phyloP scores from a whole-genome alignment of 805 yeast species.

The Cyberlindnera mississippiensis region DNA sequence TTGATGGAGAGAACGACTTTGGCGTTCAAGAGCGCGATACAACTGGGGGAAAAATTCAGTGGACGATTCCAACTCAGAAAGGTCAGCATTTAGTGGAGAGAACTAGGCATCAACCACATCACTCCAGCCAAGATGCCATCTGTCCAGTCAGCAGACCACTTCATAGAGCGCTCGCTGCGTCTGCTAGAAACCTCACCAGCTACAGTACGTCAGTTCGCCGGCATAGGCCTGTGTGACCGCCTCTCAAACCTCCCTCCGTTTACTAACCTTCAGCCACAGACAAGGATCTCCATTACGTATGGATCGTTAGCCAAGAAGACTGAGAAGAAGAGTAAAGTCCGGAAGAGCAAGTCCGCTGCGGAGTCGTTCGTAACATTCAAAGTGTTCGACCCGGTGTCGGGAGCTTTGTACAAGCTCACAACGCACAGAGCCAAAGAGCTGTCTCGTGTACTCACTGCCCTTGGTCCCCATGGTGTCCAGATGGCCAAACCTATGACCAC shows the following conservation, averaged over 20 bases:
- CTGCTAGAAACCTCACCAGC: constrained; percentile 21
- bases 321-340: constrained; percentile 10
- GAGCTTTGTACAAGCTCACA: constrained; percentile 54
- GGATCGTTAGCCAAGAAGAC: constrained; percentile 24
- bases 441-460: constrained; percentile 61
- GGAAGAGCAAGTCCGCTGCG: constrained; percentile 8
- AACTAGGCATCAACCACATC: neutral
- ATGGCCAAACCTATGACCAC: constrained; percentile 8
- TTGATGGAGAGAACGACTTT: no score
- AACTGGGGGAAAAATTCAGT: neutral
- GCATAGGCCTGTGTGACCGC: no score
- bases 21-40: no score
- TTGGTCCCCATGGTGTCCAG: constrained; percentile 62
- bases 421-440: constrained; percentile 65
- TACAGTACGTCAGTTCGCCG: constrained; percentile 18
- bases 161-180: constrained; percentile 22
- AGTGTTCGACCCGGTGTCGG: constrained; percentile 60
- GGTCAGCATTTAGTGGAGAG: no score
- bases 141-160: constrained; percentile 20
- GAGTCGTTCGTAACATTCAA: constrained; percentile 41
- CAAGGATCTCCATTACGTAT: constrained; percentile 27
- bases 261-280: constrained; percentile 12
- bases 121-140: constrained; percentile 15
- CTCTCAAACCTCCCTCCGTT: neutral
- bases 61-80: no score